Percentiles rank a stretch among this genome's conserved stretches.
These are phyloP conservation scores for Microthyrium microscopicum DNA, from an alignment of 2,329 filamentous ascomycete genomes.

Conservation along the genomic window DNA sequence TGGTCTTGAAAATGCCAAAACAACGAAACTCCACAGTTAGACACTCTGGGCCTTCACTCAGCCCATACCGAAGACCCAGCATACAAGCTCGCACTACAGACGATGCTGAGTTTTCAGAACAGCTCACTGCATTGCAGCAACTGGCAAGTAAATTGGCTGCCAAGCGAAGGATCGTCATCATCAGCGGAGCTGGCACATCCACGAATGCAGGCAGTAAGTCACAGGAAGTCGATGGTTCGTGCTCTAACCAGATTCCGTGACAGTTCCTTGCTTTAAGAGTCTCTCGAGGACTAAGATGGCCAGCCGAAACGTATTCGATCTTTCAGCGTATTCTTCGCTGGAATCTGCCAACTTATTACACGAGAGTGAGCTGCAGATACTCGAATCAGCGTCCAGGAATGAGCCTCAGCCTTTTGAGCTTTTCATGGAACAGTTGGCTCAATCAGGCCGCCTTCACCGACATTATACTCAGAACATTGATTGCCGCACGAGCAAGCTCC, in stretches of 20 bases:
- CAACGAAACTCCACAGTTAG: slow-evolving; percentile 1
- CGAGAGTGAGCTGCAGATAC: slow-evolving; percentile 2
- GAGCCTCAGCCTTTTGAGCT: slow-evolving; percentile 4
- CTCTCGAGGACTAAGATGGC: slow-evolving; percentile 2
- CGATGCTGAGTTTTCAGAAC: not conserved
- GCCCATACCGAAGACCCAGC: slow-evolving; percentile 1
- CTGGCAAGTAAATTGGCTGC: slow-evolving; percentile 1
- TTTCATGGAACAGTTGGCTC: slow-evolving; percentile 6
- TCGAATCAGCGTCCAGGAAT: slow-evolving; percentile 2
- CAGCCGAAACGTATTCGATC: slow-evolving; percentile 5
- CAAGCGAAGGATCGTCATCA: slow-evolving; percentile 5
- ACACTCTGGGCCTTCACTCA: slow-evolving; percentile 1
- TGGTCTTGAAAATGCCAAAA: slow-evolving; percentile 3
- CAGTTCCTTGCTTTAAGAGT: slow-evolving; percentile 2
- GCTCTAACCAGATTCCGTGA: slow-evolving; percentile 1
- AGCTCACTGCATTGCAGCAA: slow-evolving; percentile 1
- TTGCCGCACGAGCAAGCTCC: not conserved
- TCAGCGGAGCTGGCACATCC: slow-evolving; percentile 6
- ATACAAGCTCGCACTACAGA: slow-evolving; percentile 1
- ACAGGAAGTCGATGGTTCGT: not conserved
- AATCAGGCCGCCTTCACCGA: slow-evolving; percentile 6
- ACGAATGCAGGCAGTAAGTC: slow-evolving; percentile 6
- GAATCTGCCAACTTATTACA: slow-evolving; percentile 1
- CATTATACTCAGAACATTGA: slow-evolving; percentile 8
- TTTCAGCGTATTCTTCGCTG: slow-evolving; percentile 2